Evolutionary conservation across 169 alveolate genomes (phyloP).

Genomic region (Eimeria sp.): DNA sequence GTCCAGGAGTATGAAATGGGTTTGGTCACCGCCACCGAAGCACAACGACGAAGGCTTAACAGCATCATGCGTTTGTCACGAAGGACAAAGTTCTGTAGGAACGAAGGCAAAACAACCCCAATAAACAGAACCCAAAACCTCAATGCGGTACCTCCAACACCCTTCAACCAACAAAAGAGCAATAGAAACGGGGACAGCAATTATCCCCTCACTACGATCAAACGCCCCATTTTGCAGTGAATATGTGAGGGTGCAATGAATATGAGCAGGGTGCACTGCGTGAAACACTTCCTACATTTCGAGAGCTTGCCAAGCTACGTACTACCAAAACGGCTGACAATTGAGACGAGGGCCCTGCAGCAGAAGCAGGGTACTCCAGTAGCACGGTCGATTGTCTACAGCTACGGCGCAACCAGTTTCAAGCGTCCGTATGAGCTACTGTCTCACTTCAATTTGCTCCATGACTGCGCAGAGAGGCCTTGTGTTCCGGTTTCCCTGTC

Average conservation of each 20-base stretch:
- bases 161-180: neutral
- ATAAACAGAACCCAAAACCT: neutral
- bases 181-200: neutral
- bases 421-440: neutral
- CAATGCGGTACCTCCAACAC: neutral
- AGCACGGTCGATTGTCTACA: neutral
- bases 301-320: neutral
- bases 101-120: neutral
- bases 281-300: neutral
- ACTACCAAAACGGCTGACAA: neutral
- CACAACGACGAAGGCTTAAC: constrained; percentile 69
- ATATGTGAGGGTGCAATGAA: neutral
- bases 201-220: neutral
- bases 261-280: neutral
- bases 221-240: neutral
- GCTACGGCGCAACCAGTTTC: neutral
- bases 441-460: constrained; percentile 64
- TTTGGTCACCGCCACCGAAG: constrained; percentile 69
- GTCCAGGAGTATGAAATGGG: neutral
- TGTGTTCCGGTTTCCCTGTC: neutral
- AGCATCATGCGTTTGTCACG: constrained; percentile 61
- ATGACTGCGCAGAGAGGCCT: constrained; percentile 61
- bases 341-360: neutral
- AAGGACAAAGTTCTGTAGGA: constrained; percentile 57
- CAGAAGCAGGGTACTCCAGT: neutral